A percentile compares a stretch with the other conserved stretches of the same genome.
Evolutionary conservation across 2,329 filamentous ascomycete genomes (phyloP).

Genomic region (Ophiocordyceps unilateralis): DNA sequence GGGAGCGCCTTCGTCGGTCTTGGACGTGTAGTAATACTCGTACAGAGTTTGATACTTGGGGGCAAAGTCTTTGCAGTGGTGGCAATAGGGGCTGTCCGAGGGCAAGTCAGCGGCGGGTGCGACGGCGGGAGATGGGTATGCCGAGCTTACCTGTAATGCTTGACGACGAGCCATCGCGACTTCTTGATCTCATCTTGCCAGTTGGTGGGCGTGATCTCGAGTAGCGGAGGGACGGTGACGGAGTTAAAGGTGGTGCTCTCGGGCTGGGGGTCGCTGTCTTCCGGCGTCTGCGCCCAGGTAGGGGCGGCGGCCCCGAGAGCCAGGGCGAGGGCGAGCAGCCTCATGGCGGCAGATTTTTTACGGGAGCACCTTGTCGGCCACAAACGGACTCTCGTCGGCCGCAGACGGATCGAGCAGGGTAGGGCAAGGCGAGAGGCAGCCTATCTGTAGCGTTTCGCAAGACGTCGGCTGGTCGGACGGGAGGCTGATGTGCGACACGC

Average conservation of each 20-base stretch:
- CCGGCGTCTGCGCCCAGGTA: constrained; percentile 13
- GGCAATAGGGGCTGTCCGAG: constrained; percentile 34
- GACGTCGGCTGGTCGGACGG: neutral
- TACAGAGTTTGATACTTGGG: constrained; percentile 84
- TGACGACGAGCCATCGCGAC: constrained; percentile 35
- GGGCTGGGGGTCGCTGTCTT: constrained; percentile 14
- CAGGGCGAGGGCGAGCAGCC: constrained; percentile 22
- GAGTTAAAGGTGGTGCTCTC: constrained; percentile 47
- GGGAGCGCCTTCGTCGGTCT: constrained; percentile 40
- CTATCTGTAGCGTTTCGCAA: neutral
- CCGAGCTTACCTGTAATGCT: constrained; percentile 46
- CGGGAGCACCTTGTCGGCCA: constrained; percentile 1
- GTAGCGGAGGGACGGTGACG: constrained; percentile 46
- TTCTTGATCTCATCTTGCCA: constrained; percentile 38
- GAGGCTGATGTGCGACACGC: neutral
- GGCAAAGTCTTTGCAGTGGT: constrained; percentile 63
- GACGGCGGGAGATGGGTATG: neutral
- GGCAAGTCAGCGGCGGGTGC: constrained; percentile 8
- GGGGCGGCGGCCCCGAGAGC: constrained; percentile 24
- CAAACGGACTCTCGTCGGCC: neutral
- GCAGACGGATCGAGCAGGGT: neutral
- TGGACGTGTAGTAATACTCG: constrained; percentile 86
- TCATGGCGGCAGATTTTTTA: constrained; percentile 10
- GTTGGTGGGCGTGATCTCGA: constrained; percentile 39
- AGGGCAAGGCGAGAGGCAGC: neutral